These are phyloP conservation scores for Geoglossum glabrum DNA, from an alignment of 495 filamentous ascomycete genomes.

Conservation along the genomic window DNA sequence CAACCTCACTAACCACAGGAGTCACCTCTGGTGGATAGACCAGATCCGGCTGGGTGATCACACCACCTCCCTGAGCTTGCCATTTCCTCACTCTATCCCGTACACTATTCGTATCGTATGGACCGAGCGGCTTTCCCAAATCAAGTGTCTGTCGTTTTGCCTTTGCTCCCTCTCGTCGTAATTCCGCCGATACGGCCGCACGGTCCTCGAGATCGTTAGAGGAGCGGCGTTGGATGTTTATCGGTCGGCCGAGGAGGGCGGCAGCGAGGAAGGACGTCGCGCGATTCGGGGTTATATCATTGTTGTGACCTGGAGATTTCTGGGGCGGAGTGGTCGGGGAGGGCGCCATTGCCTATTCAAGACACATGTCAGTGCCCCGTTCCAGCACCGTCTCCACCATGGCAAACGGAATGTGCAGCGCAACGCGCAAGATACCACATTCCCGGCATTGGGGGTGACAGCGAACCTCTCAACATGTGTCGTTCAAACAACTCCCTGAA, in stretches of 20 bases:
- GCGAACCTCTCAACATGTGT: neutral
- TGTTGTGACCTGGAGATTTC: neutral
- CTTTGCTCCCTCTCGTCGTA: neutral
- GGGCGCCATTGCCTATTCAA: neutral
- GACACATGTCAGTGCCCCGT: neutral
- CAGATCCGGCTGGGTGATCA: conserved; percentile 24
- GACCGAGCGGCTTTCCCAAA: conserved; percentile 2
- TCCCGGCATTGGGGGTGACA: neutral
- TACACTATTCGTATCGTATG: conserved; percentile 3
- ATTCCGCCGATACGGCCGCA: neutral
- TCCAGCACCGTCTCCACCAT: neutral
- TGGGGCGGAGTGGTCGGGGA: neutral
- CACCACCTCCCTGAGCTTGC: conserved; percentile 47
- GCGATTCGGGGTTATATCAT: neutral
- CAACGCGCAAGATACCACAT: neutral
- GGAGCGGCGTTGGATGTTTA: neutral
- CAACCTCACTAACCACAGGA: conserved; percentile 4
- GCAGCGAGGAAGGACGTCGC: neutral
- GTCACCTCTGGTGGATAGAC: conserved; percentile 20
- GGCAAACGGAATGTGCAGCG: neutral
- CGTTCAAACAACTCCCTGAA: neutral
- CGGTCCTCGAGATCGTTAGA: neutral
- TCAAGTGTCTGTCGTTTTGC: neutral
- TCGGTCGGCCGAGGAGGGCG: neutral
- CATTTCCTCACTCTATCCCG: conserved; percentile 50